phyloP scores from a whole-genome alignment of 2,329 filamentous ascomycete genomes.

The Thelonectria rubi region DNA sequence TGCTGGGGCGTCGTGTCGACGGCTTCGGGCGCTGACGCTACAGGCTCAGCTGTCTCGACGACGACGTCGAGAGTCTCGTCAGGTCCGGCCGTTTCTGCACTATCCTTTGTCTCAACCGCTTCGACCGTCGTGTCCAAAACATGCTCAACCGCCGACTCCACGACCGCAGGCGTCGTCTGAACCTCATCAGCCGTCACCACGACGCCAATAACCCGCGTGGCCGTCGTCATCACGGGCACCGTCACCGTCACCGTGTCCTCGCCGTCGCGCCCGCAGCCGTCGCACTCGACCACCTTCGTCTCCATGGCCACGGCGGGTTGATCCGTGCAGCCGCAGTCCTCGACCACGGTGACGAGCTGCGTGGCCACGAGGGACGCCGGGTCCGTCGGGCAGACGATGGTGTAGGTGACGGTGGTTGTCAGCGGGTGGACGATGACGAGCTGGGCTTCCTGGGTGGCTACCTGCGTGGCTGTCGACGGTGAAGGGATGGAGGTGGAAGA shows the following conservation, averaged over 20 bases:
- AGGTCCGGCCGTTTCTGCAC: neutral
- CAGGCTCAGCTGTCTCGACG: neutral
- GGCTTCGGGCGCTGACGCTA: no score
- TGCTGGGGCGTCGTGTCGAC: neutral
- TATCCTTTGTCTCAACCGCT: neutral
- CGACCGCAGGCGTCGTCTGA: neutral
- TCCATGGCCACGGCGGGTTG: slow-evolving; percentile 33
- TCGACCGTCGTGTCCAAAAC: neutral
- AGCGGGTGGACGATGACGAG: slow-evolving; percentile 3
- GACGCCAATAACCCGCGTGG: neutral
- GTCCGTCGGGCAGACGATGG: slow-evolving; percentile 45
- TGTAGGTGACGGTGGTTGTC: slow-evolving; percentile 39
- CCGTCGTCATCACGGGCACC: slow-evolving; percentile 29
- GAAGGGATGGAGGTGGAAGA: neutral
- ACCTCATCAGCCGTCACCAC: neutral
- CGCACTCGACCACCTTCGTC: slow-evolving; percentile 35
- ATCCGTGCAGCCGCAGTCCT: slow-evolving; percentile 34
- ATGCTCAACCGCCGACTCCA: neutral
- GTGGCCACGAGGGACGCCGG: slow-evolving; percentile 44
- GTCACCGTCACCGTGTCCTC: slow-evolving; percentile 38
- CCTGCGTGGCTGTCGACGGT: neutral
- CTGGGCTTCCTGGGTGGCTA: neutral
- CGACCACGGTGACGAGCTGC: slow-evolving; percentile 47
- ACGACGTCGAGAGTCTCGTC: neutral
- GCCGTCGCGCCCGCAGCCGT: slow-evolving; percentile 36